A percentile compares a stretch with the other conserved stretches of the same genome.
These are phyloP conservation scores for Bruguiera hainesii DNA, from an alignment of 441 rosid genomes.

Conservation along the genomic window DNA sequence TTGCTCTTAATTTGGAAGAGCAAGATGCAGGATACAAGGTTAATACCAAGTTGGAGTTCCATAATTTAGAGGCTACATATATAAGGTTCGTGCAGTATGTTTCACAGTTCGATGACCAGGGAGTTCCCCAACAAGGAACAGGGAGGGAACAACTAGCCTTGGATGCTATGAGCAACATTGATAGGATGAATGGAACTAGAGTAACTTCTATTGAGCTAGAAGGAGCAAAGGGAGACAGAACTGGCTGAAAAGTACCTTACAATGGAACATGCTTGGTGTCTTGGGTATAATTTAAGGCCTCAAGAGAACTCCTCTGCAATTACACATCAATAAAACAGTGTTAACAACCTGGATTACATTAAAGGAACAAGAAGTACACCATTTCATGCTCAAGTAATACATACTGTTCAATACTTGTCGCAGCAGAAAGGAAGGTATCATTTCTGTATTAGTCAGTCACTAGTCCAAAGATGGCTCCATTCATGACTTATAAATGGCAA, in stretches of 20 bases:
- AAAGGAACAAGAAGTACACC: too few relatives aligned
- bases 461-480: neutral
- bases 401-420: too few relatives aligned
- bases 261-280: neutral
- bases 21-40: too few relatives aligned
- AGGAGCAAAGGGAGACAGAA: neutral
- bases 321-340: conserved; percentile 1
- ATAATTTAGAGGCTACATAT: too few relatives aligned
- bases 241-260: neutral
- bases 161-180: neutral
- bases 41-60: too few relatives aligned
- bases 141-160: neutral
- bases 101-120: too few relatives aligned
- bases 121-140: too few relatives aligned
- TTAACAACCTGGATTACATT: neutral
- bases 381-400: too few relatives aligned
- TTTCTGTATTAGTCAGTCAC: neutral
- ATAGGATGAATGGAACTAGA: neutral
- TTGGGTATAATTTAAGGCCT: neutral
- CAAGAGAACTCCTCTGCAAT: neutral
- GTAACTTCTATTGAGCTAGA: neutral
- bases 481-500: too few relatives aligned
- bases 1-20: too few relatives aligned
- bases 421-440: neutral
- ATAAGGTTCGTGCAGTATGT: too few relatives aligned